Evolutionary conservation across 2,329 filamentous ascomycete genomes (phyloP).

Genomic region (Colletotrichum karsti): DNA sequence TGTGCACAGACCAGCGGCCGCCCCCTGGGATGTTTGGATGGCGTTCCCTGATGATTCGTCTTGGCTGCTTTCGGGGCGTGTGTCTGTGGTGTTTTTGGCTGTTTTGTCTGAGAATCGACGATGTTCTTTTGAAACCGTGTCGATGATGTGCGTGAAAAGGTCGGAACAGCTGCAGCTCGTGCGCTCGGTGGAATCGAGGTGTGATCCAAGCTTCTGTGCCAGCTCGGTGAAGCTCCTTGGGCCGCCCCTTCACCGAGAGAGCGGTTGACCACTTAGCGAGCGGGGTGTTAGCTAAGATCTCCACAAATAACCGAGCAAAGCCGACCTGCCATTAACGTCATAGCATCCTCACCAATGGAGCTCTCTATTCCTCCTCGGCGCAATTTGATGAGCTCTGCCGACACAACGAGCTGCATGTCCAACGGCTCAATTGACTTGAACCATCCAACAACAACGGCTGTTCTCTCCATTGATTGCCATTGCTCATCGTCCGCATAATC

Average conservation of each 20-base stretch:
- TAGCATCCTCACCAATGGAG: conserved; percentile 19
- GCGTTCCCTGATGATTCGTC: background rate
- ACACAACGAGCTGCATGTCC: background rate
- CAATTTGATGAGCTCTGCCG: background rate
- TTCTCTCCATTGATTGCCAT: too few species aligned
- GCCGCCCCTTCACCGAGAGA: background rate
- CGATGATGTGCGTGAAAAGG: background rate
- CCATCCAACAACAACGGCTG: too few species aligned
- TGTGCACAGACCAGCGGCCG: conserved; percentile 16
- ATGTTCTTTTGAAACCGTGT: background rate
- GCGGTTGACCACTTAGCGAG: background rate
- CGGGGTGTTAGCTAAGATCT: background rate
- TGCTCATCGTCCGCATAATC: too few species aligned
- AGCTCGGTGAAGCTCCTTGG: conserved; percentile 1
- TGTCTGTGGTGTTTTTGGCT: background rate
- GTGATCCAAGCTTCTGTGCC: conserved; percentile 2
- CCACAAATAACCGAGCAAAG: conserved; percentile 25
- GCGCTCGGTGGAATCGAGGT: background rate
- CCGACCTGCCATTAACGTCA: conserved; percentile 23
- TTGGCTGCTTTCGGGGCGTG: conserved; percentile 6
- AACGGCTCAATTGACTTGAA: background rate
- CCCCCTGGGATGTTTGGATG: background rate
- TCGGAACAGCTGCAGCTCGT: background rate
- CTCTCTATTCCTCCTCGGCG: conserved; percentile 9
- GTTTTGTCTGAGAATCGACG: background rate